Evolutionary conservation across 345 rosid genomes (phyloP), one percentile per base, ranked within the genome.

Genomic region (Brassica carinata): DNA sequence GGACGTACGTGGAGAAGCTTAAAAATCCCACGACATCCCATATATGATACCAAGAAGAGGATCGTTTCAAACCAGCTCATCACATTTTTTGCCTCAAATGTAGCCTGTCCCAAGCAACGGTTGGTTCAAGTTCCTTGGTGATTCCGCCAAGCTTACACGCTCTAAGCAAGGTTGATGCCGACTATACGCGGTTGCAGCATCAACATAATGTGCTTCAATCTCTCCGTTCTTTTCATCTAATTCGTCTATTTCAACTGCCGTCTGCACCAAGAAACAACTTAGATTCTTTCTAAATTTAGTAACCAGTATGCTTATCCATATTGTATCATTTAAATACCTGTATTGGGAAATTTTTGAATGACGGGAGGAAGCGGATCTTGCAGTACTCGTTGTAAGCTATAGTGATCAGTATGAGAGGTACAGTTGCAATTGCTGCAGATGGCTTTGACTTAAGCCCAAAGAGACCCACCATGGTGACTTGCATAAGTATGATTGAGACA

Each of bases 371-470:
- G 2, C 92, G 91, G 75, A 85, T 86, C 88, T 91, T 91, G 89
- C 97, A 95, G 86, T 95, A 93, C 78, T 90, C 95, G 7, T 93
- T 89, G 89, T 91, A 95, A 81, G 86, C 71, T 62, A 91, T 70
- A 34, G 98, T 90, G 74, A 91, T 78, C 78, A 90, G 15, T 61
- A 94, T 70, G 43, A 95, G 92, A 29, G 95, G 98, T 65, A 95
- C 67, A 17, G 98, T 84, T 73, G 94, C 89, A 38, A 93, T 83
- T 38, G 98, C 86, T 75, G 97, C 96, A 62, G 89, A 85, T 6
- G 99, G 96, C 79, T 91, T 95, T n/a, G 93, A 87, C 85, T 95
- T 95, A 69, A 95, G 88, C 11, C 98, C 92, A 29, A 95, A 95
- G 69, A 91, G 89, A 48, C 99, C 98, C 45, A 95, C 89, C 98